Evolutionary conservation across 2,329 filamentous ascomycete genomes (phyloP), one percentile per base, ranked within the genome.

Genomic region (Gliomastix tumulicola): DNA sequence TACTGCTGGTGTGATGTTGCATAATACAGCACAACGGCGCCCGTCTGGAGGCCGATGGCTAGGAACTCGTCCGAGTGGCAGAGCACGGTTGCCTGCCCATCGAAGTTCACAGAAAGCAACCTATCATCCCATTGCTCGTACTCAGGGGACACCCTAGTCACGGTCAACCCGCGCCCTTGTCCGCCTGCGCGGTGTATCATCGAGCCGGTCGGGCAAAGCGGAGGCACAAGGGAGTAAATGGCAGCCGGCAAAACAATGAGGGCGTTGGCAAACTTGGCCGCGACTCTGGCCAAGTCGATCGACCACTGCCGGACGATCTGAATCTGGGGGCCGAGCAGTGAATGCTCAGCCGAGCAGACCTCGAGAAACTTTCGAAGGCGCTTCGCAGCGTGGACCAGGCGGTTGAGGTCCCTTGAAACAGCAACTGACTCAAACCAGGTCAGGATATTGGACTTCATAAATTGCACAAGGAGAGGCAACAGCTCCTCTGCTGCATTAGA

Each of bases 381-480:
- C n/a, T 27, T 34, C 4, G 38, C 33, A 2, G 34, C 20, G 16
- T 17, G 30, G 13, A 30, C 20, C 9, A 40, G 34, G 22, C 32
- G 38, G 20, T 21, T 37, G 18, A 40, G 23, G 15, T 34, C 27
- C 15, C 21, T 28, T 10, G 9, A 20, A 12, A 15, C 35, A 10
- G 49, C 47, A 5, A 46, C 44, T 17, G 35, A 44, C 40, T 63
- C 60, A 28, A 63, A 56, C 60, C 60, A 63, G 9, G 52, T 51
- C 10, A 63, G 47, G 4, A 63, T 36, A 37, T 60, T 61, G 18
- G 47, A 43, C 12, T 46, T 49, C 7, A 60, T 34, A 39, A 63
- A 62, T 10, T 37, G 38, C 10, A 44, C 42, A 7, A 59, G 36
- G 31, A 54, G 45, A 3, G 40, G 28, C 7, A 60, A 44, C 1